Percentiles rank a stretch among this genome's conserved stretches.
These are phyloP conservation scores for Epichloe glyceriae DNA, from an alignment of 2,329 filamentous ascomycete genomes.

Conservation along the genomic window DNA sequence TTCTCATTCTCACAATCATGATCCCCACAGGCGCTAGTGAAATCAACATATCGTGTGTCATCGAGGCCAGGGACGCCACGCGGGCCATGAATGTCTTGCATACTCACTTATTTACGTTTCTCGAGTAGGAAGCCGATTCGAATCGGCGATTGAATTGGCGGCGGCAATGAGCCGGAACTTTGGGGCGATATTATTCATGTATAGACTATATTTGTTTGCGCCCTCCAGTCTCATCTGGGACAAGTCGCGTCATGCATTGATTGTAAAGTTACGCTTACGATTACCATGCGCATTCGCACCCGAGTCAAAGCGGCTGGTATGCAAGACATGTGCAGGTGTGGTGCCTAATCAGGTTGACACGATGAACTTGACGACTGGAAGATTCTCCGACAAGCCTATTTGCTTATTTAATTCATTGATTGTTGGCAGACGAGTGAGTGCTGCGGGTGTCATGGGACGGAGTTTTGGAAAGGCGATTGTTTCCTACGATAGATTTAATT, in stretches of 20 bases:
- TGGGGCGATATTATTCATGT: not conserved
- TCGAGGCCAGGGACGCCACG: constrained; percentile 80
- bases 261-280: not conserved
- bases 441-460: not conserved
- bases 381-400: not conserved
- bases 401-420: not conserved
- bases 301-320: not conserved
- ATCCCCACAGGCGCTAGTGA: constrained; percentile 67
- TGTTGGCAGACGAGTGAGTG: not conserved
- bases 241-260: not conserved
- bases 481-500: not conserved
- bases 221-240: not conserved
- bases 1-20: not conserved
- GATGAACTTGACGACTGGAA: not conserved
- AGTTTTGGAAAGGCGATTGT: not conserved
- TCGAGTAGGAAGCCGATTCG: constrained; percentile 42
- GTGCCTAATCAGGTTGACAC: too few species aligned
- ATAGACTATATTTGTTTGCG: not conserved
- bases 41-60: constrained; percentile 98
- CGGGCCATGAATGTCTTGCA: constrained; percentile 93
- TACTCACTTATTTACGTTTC: constrained; percentile 90
- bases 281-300: not conserved
- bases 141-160: not conserved
- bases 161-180: not conserved
- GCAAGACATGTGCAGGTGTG: not conserved